Evolutionary conservation across 179 eudicot species (phyloP), one percentile per base, ranked within the genome.

Genomic region (Camellia oleifera): DNA sequence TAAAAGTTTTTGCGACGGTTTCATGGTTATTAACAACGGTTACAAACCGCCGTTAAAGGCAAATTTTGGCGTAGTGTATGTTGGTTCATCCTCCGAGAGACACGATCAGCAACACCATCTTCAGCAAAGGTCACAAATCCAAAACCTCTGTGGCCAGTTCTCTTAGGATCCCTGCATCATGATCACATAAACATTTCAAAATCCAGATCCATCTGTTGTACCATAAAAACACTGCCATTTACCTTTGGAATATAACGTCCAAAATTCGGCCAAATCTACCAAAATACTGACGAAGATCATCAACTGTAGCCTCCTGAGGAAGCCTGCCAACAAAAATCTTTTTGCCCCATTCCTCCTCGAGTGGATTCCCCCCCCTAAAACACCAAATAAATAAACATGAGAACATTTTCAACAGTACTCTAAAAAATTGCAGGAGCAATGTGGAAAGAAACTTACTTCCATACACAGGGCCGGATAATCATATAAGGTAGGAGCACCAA

Each of bases 201-300:
- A 18, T 45, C 74, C 11, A 18, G 3, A 83, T 60, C 7, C 58
- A 23, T 77, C 13, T 17, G 14, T 7, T 77, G 56, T 10, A 77
- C 56, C 62, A 71, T 48, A 61, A 57, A 57, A 70, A 66, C 20
- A 56, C 42, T 12, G 46, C 32, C 72, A 26, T 62, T 86, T 83
- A 97, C 99, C 94, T 97, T 97, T 6, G 99, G 99, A 60, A 97
- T 88, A 84, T 97, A 97, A 86, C 98, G 87, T 97, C 98, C 87
- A 68, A 73, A 97, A 91, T 53, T 91, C 94, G 67, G 67, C 99
- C 99, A 88, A 93, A 97, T 90, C 97, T 92, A 72, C 95, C 95
- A 82, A 97, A 97, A 84, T 97, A n/a, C 91, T 60, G 91, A 79
- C 94, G 95, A 80, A 97, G 97, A 87, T 97, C 98, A 44, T 97